These are phyloP conservation scores for Ustilago hordei DNA, from an alignment of 1,284 basidiomycete genomes.

Conservation along the genomic window DNA sequence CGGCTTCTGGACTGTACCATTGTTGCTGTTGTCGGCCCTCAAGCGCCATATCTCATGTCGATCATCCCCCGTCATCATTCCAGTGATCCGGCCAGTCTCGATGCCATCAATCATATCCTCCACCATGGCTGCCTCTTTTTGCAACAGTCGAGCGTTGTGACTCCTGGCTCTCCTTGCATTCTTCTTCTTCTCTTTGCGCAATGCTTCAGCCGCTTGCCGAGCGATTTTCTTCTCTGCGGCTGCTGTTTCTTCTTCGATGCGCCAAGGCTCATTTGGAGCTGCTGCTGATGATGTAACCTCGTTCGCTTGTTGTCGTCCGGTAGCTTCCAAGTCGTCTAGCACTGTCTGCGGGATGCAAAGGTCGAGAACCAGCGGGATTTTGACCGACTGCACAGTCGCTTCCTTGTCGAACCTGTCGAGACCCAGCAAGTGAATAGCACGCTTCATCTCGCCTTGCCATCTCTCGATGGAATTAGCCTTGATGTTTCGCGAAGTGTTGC, in stretches of 20 bases:
- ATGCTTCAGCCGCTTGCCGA: conserved; percentile 20
- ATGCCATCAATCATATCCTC: conserved; percentile 37
- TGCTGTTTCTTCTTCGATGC: conserved; percentile 17
- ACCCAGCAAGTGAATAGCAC: conserved; percentile 20
- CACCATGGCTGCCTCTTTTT: conserved; percentile 32
- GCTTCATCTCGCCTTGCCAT: conserved; percentile 31
- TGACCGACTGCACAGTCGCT: not conserved
- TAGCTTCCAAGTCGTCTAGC: conserved; percentile 1
- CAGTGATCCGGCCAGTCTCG: conserved; percentile 6
- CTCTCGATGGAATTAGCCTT: conserved; percentile 21
- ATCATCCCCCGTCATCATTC: not conserved
- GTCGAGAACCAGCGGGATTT: conserved; percentile 33
- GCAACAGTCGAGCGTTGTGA: conserved; percentile 25
- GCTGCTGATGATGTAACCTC: too few relatives aligned
- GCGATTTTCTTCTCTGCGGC: conserved; percentile 17
- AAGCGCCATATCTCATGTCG: conserved; percentile 14
- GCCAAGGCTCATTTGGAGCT: conserved; percentile 14
- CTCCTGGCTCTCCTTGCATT: conserved; percentile 14
- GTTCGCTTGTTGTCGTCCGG: not conserved
- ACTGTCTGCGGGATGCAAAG: conserved; percentile 24
- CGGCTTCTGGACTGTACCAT: not conserved
- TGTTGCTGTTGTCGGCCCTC: conserved; percentile 9
- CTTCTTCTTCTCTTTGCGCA: conserved; percentile 29
- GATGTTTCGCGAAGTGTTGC: conserved; percentile 68
- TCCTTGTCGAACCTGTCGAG: not conserved